phyloP scores from a whole-genome alignment of 2,329 filamentous ascomycete genomes.

The Ascochyta lentis region DNA sequence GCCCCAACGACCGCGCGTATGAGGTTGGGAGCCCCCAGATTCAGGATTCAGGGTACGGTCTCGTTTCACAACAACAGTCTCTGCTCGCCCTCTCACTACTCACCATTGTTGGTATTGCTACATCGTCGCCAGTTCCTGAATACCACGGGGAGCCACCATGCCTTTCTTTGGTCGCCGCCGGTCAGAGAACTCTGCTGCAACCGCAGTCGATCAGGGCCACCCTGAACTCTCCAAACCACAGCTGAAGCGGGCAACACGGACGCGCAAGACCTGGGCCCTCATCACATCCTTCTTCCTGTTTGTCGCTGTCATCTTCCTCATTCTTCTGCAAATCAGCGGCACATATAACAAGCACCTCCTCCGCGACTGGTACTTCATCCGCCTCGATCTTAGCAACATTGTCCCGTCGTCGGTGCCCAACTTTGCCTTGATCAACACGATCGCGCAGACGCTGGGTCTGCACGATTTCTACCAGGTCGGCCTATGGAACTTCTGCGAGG shows the following conservation, averaged over 20 bases:
- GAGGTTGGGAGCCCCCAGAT: slow-evolving; percentile 14
- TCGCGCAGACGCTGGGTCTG: slow-evolving; percentile 82
- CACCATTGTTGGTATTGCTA: neutral
- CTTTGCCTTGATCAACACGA: slow-evolving; percentile 79
- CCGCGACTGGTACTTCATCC: slow-evolving; percentile 80
- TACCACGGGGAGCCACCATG: slow-evolving; percentile 17
- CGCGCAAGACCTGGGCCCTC: slow-evolving; percentile 67
- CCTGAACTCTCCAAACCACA: slow-evolving; percentile 46
- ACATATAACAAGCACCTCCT: slow-evolving; percentile 68
- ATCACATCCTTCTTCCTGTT: slow-evolving; percentile 74
- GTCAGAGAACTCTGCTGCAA: slow-evolving; percentile 28
- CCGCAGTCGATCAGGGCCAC: slow-evolving; percentile 17
- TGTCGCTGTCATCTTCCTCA: slow-evolving; percentile 76
- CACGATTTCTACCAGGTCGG: slow-evolving; percentile 96
- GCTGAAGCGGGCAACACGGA: slow-evolving; percentile 51
- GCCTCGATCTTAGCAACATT: slow-evolving; percentile 81
- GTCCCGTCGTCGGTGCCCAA: slow-evolving; percentile 76
- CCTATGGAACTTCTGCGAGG: slow-evolving; percentile 91
- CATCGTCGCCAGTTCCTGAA: slow-evolving; percentile 4
- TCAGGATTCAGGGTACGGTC: slow-evolving; percentile 3
- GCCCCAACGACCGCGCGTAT: slow-evolving; percentile 18
- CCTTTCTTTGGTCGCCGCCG: slow-evolving; percentile 35
- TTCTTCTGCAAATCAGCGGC: slow-evolving; percentile 82
- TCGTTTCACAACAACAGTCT: slow-evolving; percentile 10
- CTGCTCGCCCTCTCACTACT: neutral